phyloP scores from a whole-genome alignment of 139 green algal species.

The Picochlorum sp. region DNA sequence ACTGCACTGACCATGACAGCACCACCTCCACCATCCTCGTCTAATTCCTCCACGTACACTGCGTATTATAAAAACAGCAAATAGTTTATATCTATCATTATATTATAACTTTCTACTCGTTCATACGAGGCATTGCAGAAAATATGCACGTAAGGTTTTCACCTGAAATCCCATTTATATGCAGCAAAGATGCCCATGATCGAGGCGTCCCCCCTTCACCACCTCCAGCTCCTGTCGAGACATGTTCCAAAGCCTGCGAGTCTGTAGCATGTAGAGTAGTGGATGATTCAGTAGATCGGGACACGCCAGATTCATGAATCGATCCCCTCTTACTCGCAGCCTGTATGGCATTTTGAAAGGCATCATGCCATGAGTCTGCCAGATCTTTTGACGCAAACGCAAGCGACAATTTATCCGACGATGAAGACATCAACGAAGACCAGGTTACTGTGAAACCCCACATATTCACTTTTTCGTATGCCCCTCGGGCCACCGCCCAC shows the following conservation, averaged over 20 bases:
- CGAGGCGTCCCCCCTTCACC: too few relatives aligned
- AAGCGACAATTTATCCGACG: constrained; percentile 2
- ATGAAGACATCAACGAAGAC: not conserved
- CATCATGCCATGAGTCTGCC: constrained; percentile 11
- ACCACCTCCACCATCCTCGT: constrained; percentile 20
- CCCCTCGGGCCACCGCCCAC: constrained; percentile 12
- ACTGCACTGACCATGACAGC: constrained; percentile 37
- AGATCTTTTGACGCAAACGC: constrained; percentile 4
- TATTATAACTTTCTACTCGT: too few relatives aligned
- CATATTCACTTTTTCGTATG: constrained; percentile 10
- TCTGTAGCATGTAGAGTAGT: too few relatives aligned
- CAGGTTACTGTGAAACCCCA: constrained; percentile 8
- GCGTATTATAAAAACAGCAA: too few relatives aligned
- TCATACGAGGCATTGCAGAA: too few relatives aligned
- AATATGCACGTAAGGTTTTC: too few relatives aligned
- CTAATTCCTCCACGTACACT: constrained; percentile 24
- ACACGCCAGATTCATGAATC: not conserved
- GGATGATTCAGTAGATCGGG: too few relatives aligned
- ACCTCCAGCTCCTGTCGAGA: too few relatives aligned
- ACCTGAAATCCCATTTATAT: constrained; percentile 28
- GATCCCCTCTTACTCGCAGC: not conserved
- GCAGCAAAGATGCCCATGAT: constrained; percentile 5
- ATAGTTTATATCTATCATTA: too few relatives aligned
- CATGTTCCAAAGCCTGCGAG: too few relatives aligned
- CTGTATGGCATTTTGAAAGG: constrained; percentile 6